A percentile compares a stretch with the other conserved stretches of the same genome.
Evolutionary conservation across 2,329 filamentous ascomycete species (phyloP).

Genomic region (Sarocladiaceae sp.): DNA sequence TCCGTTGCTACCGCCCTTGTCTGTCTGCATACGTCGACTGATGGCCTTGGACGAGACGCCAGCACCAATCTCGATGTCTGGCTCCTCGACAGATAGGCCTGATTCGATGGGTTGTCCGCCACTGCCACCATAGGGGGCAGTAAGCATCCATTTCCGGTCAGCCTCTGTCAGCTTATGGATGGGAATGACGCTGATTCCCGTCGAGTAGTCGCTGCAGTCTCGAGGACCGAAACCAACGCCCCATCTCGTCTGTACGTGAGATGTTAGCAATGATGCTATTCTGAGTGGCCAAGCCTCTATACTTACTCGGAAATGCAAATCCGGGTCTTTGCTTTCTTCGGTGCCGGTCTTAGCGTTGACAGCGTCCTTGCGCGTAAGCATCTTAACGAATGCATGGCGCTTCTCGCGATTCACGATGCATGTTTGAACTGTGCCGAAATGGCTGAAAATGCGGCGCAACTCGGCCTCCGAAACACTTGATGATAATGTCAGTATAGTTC

Average conservation of each 20-base stretch:
- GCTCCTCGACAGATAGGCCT: slow-evolving; percentile 89
- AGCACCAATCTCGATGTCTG: slow-evolving; percentile 96
- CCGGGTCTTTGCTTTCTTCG: slow-evolving; percentile 68
- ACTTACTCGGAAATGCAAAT: slow-evolving; percentile 66
- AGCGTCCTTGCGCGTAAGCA: slow-evolving; percentile 84
- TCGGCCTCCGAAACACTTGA: slow-evolving; percentile 57
- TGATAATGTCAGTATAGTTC: slow-evolving; percentile 34
- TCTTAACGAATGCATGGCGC: slow-evolving; percentile 97
- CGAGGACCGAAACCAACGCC: slow-evolving; percentile 94
- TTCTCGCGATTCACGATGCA: slow-evolving; percentile 99
- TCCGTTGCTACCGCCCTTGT: slow-evolving; percentile 58
- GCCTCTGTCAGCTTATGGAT: slow-evolving; percentile 91
- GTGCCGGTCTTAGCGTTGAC: slow-evolving; percentile 79
- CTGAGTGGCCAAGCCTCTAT: background rate
- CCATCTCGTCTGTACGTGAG: slow-evolving; percentile 73
- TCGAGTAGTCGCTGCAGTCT: slow-evolving; percentile 94
- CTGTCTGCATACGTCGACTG: slow-evolving; percentile 62
- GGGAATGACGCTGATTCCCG: slow-evolving; percentile 86
- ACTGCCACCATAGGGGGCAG: slow-evolving; percentile 86
- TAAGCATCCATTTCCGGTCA: slow-evolving; percentile 95
- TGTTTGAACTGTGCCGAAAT: slow-evolving; percentile 84
- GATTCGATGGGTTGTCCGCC: slow-evolving; percentile 74
- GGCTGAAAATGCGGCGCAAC: slow-evolving; percentile 71
- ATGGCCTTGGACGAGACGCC: slow-evolving; percentile 93
- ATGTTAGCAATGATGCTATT: slow-evolving; percentile 14